Evolutionary conservation across 2,329 filamentous ascomycete species (phyloP), one percentile per base, ranked within the genome.

Genomic region (Xylaria sp.): DNA sequence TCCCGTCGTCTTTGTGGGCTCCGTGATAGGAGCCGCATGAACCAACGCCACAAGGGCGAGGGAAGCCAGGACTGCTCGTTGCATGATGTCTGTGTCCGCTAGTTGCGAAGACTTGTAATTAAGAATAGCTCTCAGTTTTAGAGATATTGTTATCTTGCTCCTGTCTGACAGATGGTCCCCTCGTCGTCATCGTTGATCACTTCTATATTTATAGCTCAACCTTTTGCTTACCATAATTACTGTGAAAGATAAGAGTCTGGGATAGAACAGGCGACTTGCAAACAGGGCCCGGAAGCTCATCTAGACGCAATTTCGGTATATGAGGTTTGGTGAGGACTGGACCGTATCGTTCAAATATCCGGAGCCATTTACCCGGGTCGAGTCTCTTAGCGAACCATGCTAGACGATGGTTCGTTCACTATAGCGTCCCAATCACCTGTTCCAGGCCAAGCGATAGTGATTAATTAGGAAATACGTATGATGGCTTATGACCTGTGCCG

Each of bases 351-450:
- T 69, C 51, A 75, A 71, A 77, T 78, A 77, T 72, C 76, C 76
- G 76, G 76, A 38, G 66, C 63, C 60, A 76, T 77, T 78, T 77
- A 77, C 70, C 76, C 76, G 76, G 76, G 71, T 76, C 71, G 74
- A 74, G 75, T 75, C 71, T 69, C 62, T 67, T 67, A 70, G 68
- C 70, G 67, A 70, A 70, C 72, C 72, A 73, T 63, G 36, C n/a
- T 56, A 26, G 40, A 33, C 46, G n/a, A 49, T n/a, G 36, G 60
- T 63, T 63, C 28, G 49, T 60, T 28, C 26, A 23, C 54, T 28
- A 31, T 2, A 61, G 57, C 28, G 46, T 65, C 67, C 59, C 66
- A 67, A 59, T 59, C 59, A 59, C 44, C 59, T 54, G 42, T 65
- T 64, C 46, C n/a, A 64, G 20, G 60, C 53, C 67, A 69, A 71